Base-by-base conservation (phyloP, 257 asterid genomes). In the Catharanthus roseus region DNA sequence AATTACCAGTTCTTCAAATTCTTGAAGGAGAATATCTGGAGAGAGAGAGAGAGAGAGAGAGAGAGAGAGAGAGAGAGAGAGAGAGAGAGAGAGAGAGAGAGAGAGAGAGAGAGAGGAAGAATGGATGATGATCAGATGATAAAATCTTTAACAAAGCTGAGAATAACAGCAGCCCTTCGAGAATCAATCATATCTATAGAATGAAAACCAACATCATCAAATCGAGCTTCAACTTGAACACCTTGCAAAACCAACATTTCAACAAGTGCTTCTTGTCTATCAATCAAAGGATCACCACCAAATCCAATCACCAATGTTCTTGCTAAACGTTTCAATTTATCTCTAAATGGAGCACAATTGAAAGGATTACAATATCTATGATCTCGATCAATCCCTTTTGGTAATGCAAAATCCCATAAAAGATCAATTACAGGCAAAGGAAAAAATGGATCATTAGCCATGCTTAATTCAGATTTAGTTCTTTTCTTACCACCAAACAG, bases 321-420 rank as follows among this genome's bases (percentile, higher is more conserved):
- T 75, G 95, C 96, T 55, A 93, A 63, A 0, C 71, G 65, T 74
- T 75, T 80, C 41, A 90, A 68, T 80, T 87, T 90, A 60, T 83
- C 90, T 76, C 64, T 82, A 64, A 62, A 44, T 8, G 65, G 65
- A 5, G 0, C 74, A 67, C 88, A 96, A 36, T 36, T 19, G 41
- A 91, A 74, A 3, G 97, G 96, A 51, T 93, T 91, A n/a, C 99
- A 83, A 79, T 68, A 93, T 41, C 96, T 80, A 73, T 91, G 97
- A 66, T 89, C 95, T 39, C 99, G 81, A 74, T 91, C 96, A 3
- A 91, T 76, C 5, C 91, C 87, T 2, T 29, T 55, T n/a, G 99
- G 96, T 77, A 93, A 78, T 21, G 97, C 97, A 26, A 91, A 82
- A 72, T 91, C 96, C 99, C 99, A 93, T 0, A 86, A 74, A 36